These are phyloP conservation scores for Morella rubra DNA, from an alignment of 306 rosid species.

Conservation along the genomic window DNA sequence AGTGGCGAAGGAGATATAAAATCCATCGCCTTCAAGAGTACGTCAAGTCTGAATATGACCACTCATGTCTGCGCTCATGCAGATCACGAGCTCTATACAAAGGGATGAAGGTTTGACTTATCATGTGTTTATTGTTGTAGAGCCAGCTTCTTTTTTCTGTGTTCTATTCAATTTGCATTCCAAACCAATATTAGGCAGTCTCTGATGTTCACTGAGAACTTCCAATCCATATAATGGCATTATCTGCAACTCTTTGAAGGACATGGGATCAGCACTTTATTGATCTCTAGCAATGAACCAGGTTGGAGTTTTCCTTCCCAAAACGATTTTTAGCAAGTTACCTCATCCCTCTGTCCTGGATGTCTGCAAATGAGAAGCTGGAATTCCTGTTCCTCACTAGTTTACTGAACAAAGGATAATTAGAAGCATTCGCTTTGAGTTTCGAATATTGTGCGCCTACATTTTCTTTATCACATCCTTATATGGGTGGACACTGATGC, in stretches of 20 bases:
- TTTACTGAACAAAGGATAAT: background rate
- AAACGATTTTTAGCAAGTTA: constrained; percentile 5
- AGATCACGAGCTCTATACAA: constrained; percentile 97
- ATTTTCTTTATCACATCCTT: constrained; percentile 19
- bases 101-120: constrained; percentile 91
- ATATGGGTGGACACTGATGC: constrained; percentile 38
- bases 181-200: background rate
- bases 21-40: constrained; percentile 90
- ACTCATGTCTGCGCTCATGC: constrained; percentile 94
- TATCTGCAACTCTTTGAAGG: background rate
- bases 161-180: background rate
- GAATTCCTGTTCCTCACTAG: background rate
- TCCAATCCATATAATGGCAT: background rate
- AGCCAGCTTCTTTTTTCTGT: background rate
- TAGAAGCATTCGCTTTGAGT: constrained; percentile 13
- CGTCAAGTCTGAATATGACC: constrained; percentile 94
- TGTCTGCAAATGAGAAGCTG: background rate
- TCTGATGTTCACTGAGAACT: background rate
- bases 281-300: background rate
- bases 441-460: constrained; percentile 19
- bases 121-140: constrained; percentile 28
- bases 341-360: background rate
- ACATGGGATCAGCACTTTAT: background rate
- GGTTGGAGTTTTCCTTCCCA: background rate
- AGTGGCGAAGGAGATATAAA: constrained; percentile 87